phyloP scores from a whole-genome alignment of 495 filamentous ascomycete genomes.

The Acidomyces sp. region DNA sequence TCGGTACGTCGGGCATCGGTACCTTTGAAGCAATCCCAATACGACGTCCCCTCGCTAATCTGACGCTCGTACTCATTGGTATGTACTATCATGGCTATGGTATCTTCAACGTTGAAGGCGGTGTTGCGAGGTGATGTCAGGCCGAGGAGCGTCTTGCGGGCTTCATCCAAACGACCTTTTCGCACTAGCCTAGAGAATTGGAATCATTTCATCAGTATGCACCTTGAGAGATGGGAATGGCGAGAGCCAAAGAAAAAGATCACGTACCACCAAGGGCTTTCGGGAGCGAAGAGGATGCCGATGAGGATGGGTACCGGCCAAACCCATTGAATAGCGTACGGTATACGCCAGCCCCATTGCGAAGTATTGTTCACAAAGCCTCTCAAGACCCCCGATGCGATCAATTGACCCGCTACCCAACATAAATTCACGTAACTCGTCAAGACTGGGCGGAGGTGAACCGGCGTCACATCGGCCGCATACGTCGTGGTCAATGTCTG shows the following conservation, averaged over 20 bases:
- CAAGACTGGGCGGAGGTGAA: conserved; percentile 32
- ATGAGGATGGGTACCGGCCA: conserved; percentile 28
- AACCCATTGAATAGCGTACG: conserved; percentile 32
- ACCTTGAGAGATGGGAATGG: too few species aligned
- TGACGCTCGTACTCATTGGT: conserved; percentile 28
- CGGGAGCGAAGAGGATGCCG: conserved; percentile 27
- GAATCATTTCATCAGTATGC: conserved; percentile 23
- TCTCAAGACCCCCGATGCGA: conserved; percentile 22
- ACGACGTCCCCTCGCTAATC: conserved; percentile 23
- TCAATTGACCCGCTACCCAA: conserved; percentile 28
- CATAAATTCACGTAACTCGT: conserved; percentile 34
- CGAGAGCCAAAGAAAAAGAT: neutral
- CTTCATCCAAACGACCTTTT: conserved; percentile 24
- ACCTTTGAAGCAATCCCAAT: conserved; percentile 28
- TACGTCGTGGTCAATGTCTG: conserved; percentile 34
- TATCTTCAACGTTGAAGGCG: conserved; percentile 28
- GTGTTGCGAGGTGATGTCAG: conserved; percentile 23
- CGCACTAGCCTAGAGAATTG: conserved; percentile 27
- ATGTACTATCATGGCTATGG: conserved; percentile 28
- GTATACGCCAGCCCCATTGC: conserved; percentile 30
- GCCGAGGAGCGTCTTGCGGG: conserved; percentile 24
- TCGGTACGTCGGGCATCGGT: conserved; percentile 28
- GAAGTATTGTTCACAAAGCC: conserved; percentile 17
- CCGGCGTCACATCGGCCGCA: conserved; percentile 53
- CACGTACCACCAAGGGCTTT: conserved; percentile 26